These are phyloP conservation scores for Lathyrus oleraceus DNA, from an alignment of 306 rosid genomes.

Conservation along the genomic window DNA sequence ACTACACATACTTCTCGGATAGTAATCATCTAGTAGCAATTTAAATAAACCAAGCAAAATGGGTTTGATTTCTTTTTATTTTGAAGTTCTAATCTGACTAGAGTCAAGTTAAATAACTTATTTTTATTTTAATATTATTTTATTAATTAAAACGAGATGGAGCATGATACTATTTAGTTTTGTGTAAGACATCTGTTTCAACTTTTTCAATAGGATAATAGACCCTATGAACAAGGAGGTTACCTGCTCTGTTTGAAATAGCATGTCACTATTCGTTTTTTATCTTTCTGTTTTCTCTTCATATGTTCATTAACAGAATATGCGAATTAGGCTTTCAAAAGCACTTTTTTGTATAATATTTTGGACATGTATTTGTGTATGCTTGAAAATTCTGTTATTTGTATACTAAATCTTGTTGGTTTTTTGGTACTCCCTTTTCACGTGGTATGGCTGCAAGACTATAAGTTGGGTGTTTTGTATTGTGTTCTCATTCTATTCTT, in stretches of 20 bases:
- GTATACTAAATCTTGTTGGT: neutral
- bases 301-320: neutral
- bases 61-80: conserved; percentile 3
- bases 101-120: neutral
- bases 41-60: neutral
- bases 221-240: neutral
- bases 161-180: neutral
- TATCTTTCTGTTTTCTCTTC: neutral
- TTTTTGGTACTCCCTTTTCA: neutral
- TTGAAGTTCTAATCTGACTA: neutral
- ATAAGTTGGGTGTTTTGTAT: neutral
- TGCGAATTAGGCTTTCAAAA: conserved; percentile 5
- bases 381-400: neutral
- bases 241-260: neutral
- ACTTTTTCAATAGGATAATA: neutral
- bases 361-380: neutral
- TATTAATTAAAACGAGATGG: neutral
- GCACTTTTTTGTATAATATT: neutral
- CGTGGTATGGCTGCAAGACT: neutral
- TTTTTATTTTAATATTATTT: neutral
- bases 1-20: neutral
- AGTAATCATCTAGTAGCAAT: neutral
- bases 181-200: neutral
- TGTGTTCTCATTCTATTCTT: neutral
- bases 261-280: neutral